Evolutionary conservation across 192 early-diverging fungal genomes (phyloP).

Genomic region (Globomyces pollinis-pini): DNA sequence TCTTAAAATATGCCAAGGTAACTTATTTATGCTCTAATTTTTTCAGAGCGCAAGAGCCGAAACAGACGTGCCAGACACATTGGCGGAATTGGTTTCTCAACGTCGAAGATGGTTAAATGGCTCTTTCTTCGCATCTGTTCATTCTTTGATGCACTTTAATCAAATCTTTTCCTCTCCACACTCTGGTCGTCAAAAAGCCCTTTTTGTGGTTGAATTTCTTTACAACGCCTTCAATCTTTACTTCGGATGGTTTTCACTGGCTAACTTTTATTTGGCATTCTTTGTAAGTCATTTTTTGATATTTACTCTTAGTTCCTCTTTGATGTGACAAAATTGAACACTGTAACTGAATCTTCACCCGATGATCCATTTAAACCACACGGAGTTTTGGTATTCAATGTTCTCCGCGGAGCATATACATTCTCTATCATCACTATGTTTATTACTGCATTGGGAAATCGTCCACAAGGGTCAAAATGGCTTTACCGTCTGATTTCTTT

Average conservation of each 20-base stretch:
- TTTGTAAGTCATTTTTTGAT: conserved; percentile 9
- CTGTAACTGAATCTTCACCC: background rate
- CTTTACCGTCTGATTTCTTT: conserved; percentile 63
- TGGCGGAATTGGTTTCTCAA: conserved; percentile 73
- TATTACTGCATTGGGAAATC: conserved; percentile 43
- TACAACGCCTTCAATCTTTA: conserved; percentile 63
- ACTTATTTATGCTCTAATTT: no score
- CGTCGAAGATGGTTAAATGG: conserved; percentile 77
- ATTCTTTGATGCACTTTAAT: conserved; percentile 51
- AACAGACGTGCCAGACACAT: conserved; percentile 66
- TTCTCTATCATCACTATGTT: conserved; percentile 36
- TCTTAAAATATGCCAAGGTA: conserved; percentile 65
- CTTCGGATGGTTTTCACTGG: conserved; percentile 33
- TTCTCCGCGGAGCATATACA: conserved; percentile 26
- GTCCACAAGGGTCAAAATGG: conserved; percentile 46
- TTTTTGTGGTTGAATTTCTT: conserved; percentile 48
- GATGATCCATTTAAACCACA: conserved; percentile 31
- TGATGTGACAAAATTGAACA: conserved; percentile 3
- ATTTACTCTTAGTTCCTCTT: background rate
- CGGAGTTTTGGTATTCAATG: conserved; percentile 27
- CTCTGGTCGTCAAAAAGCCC: conserved; percentile 38
- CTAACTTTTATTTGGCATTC: conserved; percentile 50
- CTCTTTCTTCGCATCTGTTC: conserved; percentile 67
- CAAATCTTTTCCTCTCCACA: conserved; percentile 52
- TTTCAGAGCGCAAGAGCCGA: conserved; percentile 54